phyloP scores from a whole-genome alignment of 2,329 filamentous ascomycete genomes.

The Pseudocercospora musae region DNA sequence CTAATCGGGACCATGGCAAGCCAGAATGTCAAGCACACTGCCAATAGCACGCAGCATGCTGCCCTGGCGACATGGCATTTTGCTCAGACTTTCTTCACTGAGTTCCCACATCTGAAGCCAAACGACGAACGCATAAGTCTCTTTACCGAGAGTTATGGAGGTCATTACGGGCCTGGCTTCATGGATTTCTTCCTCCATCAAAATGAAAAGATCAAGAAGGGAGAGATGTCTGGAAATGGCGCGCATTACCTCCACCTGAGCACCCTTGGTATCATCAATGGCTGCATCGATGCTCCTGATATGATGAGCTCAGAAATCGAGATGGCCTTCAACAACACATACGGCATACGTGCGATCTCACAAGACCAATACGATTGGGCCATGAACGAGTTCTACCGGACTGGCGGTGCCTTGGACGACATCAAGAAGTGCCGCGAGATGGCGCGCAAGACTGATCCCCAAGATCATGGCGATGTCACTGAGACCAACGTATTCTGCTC shows the following conservation, averaged over 20 bases:
- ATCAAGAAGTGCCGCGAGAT: conserved; percentile 52
- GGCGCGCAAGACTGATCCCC: conserved; percentile 49
- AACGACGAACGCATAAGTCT: conserved; percentile 57
- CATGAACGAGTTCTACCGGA: conserved; percentile 45
- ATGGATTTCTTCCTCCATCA: conserved; percentile 58
- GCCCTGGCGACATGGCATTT: conserved; percentile 59
- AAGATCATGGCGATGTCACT: conserved; percentile 43
- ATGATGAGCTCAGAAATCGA: conserved; percentile 37
- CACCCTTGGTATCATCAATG: conserved; percentile 56
- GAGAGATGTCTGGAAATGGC: conserved; percentile 43
- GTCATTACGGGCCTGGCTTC: conserved; percentile 50
- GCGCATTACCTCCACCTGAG: conserved; percentile 41
- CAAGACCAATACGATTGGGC: conserved; percentile 38
- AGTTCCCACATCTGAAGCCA: conserved; percentile 36
- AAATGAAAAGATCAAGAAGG: conserved; percentile 54
- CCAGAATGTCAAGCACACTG: conserved; percentile 38
- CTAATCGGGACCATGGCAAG: conserved; percentile 59
- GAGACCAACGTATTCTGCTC: conserved; percentile 32
- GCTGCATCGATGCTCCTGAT: conserved; percentile 52
- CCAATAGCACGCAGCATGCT: conserved; percentile 33
- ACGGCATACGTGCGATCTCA: conserved; percentile 53
- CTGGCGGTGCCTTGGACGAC: conserved; percentile 54
- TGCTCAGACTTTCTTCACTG: conserved; percentile 51
- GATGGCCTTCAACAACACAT: conserved; percentile 56
- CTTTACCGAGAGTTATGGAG: conserved; percentile 69